Percentiles rank a stretch among this genome's conserved stretches.
Conservation (phyloP, 73 alveolate genomes). For the Paramecium tetraurelia region DNA sequence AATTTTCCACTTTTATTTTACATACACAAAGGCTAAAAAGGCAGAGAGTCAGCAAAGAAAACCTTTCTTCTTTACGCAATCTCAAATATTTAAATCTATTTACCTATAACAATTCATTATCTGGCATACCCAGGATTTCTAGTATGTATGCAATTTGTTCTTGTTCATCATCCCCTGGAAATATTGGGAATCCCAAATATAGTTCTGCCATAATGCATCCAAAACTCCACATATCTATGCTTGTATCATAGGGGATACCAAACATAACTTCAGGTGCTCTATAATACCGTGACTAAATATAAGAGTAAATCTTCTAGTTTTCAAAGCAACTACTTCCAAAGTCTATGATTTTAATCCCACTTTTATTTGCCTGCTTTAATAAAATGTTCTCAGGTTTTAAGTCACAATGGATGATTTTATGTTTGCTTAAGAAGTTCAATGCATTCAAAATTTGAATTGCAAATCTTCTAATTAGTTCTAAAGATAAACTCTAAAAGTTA, state of each 20-base stretch:
- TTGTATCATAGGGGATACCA: constrained; percentile 89
- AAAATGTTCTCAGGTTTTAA: constrained; percentile 87
- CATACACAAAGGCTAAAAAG: constrained; percentile 63
- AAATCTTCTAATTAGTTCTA: constrained; percentile 72
- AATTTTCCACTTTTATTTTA: constrained; percentile 78
- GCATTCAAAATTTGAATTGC: constrained; percentile 75
- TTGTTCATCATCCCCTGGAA: constrained; percentile 89
- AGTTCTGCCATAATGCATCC: constrained; percentile 94
- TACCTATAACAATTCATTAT: constrained; percentile 38
- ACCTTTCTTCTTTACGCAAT: constrained; percentile 49
- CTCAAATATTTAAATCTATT: not conserved
- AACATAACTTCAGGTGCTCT: constrained; percentile 98
- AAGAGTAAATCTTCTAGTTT: constrained; percentile 73
- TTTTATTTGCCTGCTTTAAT: constrained; percentile 66
- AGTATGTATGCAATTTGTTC: constrained; percentile 78
- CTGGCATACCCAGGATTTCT: constrained; percentile 85
- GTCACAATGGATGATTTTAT: constrained; percentile 82
- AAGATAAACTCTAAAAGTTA: constrained; percentile 76
- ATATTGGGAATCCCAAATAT: constrained; percentile 86
- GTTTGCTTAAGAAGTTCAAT: constrained; percentile 62
- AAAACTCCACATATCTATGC: constrained; percentile 96
- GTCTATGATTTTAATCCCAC: constrained; percentile 79
- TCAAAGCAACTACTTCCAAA: constrained; percentile 85
- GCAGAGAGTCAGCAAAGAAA: constrained; percentile 74
- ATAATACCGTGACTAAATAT: constrained; percentile 90